Evolutionary conservation across 495 filamentous ascomycete species (phyloP), one percentile per base, ranked within the genome.

Genomic region (Neurospora sublineolata): DNA sequence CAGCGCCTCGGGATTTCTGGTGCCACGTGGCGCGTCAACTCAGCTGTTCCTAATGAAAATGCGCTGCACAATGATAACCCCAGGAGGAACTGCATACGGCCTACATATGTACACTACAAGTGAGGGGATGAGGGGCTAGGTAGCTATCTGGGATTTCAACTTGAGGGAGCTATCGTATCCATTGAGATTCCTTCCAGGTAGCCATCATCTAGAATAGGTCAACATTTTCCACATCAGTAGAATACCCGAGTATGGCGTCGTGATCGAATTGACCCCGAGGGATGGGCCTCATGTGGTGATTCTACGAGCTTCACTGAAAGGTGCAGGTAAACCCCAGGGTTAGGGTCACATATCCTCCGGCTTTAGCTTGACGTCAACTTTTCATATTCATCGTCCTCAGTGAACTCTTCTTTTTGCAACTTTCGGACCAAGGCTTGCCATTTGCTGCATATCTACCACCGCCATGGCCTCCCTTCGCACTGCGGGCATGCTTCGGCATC

Each of bases 401-500:
- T 64, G 18, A 37, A 71, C 36, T 71, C 44, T 30, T 37, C 39
- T 38, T 72, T 36, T 16, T 27, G 16, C 33, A n/a, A 16, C 60
- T 5, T 52, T 2, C 9, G 39, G 1, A 42, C 42, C 33, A 42
- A 74, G 64, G 41, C 41, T 42, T 42, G 41, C 18, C 41, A 68
- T 82, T 83, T 80, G 76, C 80, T 7, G 72, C 78, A 44, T 60
- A 70, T 33, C 79, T 78, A 39, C 52, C 78, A 37, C 76, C 80
- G 37, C 6, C 52, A 60, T 60, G 52, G 23, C 52, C 23, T 60
- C 52, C 27, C 52, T 60, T 60, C 52, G 52, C 52, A 60, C 52
- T 30, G 23, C 52, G 52, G 52, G 52, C 14, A 75, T 79, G 75
- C 80, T 83, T 39, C 79, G 81, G 69, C 78, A 79, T 78, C 76